Evolutionary conservation across 2,329 filamentous ascomycete genomes (phyloP).

Genomic region (Trichoderma lentiforme): DNA sequence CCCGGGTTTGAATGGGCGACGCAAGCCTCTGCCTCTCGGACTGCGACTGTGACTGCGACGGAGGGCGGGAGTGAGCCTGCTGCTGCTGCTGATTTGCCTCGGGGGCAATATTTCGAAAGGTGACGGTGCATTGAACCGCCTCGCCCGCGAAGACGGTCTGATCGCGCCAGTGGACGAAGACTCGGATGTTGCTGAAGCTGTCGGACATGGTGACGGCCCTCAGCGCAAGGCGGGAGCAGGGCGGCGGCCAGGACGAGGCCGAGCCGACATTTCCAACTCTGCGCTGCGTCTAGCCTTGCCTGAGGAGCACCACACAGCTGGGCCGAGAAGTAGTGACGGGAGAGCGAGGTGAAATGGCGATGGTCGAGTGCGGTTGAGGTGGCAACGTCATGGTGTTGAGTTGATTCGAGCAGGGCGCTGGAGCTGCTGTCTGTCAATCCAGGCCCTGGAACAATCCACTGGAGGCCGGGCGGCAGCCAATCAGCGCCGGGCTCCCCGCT

Average conservation of each 20-base stretch:
- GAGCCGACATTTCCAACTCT: conserved; percentile 36
- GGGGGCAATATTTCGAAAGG: conserved; percentile 80
- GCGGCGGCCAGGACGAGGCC: conserved; percentile 26
- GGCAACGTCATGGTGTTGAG: conserved; percentile 18
- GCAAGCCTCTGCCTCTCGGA: conserved; percentile 37
- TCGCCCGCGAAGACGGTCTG: conserved; percentile 95
- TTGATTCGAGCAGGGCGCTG: background rate
- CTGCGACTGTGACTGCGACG: conserved; percentile 23
- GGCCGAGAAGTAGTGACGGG: background rate
- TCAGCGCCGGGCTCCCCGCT: conserved; percentile 1
- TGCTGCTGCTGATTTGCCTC: conserved; percentile 34
- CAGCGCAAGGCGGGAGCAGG: conserved; percentile 31
- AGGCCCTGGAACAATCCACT: background rate
- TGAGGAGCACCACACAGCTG: conserved; percentile 1
- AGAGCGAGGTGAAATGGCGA: background rate
- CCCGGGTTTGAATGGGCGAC: conserved; percentile 43
- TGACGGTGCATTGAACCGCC: conserved; percentile 92
- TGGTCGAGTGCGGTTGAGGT: background rate
- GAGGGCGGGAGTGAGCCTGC: background rate
- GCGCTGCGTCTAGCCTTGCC: conserved; percentile 25
- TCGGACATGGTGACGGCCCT: conserved; percentile 48
- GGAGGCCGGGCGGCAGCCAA: conserved; percentile 2
- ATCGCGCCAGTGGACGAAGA: conserved; percentile 93
- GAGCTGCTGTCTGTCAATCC: background rate
- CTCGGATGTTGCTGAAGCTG: conserved; percentile 70